Conservation (phyloP, 805 yeast species). For the Wickerhamomyces bisporus region DNA sequence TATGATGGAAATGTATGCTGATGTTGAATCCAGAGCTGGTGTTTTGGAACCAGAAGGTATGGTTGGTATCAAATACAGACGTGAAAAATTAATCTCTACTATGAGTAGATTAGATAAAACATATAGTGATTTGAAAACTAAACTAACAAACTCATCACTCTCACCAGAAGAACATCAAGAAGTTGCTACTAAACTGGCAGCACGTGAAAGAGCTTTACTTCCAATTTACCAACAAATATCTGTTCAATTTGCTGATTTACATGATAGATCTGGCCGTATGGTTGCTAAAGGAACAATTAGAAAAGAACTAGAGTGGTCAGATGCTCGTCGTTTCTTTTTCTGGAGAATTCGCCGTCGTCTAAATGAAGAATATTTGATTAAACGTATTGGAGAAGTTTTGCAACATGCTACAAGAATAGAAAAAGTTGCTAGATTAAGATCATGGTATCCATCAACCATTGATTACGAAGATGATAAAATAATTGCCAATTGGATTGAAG, state of each 20-base stretch:
- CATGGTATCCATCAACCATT: slow-evolving; percentile 74
- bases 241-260: slow-evolving; percentile 96
- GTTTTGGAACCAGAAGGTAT: slow-evolving; percentile 98
- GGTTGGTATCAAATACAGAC: slow-evolving; percentile 97
- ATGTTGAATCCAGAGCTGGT: slow-evolving; percentile 93
- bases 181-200: slow-evolving; percentile 59
- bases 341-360: slow-evolving; percentile 97
- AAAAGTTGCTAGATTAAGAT: slow-evolving; percentile 78
- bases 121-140: slow-evolving; percentile 62
- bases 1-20: slow-evolving; percentile 99
- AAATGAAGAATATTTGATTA: slow-evolving; percentile 83
- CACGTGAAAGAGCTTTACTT: slow-evolving; percentile 72
- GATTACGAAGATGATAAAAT: slow-evolving; percentile 68
- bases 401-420: slow-evolving; percentile 65
- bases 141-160: slow-evolving; percentile 48
- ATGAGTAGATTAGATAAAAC: slow-evolving; percentile 84
- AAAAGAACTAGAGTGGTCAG: slow-evolving; percentile 77
- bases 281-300: slow-evolving; percentile 87
- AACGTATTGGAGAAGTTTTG: slow-evolving; percentile 62
- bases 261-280: slow-evolving; percentile 97
- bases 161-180: slow-evolving; percentile 61
- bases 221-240: slow-evolving; percentile 92
- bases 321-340: slow-evolving; percentile 95
- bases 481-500: slow-evolving; percentile 83
- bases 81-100: slow-evolving; percentile 84